Base-by-base conservation (phyloP, 768 basidiomycete genomes). In the Hemileccinum impolitum region DNA sequence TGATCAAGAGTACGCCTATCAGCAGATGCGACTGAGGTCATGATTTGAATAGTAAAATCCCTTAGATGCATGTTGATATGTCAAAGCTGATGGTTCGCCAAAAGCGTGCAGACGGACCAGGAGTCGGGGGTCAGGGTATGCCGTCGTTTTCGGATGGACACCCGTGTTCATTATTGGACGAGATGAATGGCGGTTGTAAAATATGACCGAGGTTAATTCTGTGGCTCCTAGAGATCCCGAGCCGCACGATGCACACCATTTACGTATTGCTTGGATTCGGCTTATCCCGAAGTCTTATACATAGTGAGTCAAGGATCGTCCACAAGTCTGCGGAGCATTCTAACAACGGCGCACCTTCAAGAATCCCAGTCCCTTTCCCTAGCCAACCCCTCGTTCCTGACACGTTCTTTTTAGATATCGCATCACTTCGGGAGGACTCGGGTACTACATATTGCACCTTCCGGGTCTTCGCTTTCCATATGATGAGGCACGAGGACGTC, bases 1-100 rank as follows among this genome's bases (percentile, higher is more conserved):
- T 44, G 43, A 61, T 63, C 47, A 35, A 44, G 31, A 6, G 28
- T n/a, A 51, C 36, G 48, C 49, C 48, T 32, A 57, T 63, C 55
- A 63, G 34, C 40, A 53, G 54, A 51, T 53, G 39, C 32, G 30
- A 48, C 34, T 13, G 13, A 17, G 17, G 31, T 25, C 39, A 34
- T 50, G 18, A 58, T 41, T 39, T 50, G 18, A 36, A 19, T n/a
- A 38, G 42, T 55, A 11, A 45, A 15, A 7, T 23, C 23, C 43
- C 18, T n/a, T 44, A 32, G 35, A 42, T 11, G 19, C 23, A 45
- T 30, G 28, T 30, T 12, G 28, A 12, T 50, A 23, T 34, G 21
- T 40, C 21, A 19, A 35, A 7, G 8, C 10, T 37, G 41, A 42
- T 47, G 36, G 11, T 37, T 28, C 45, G 43, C 19, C 28, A 31